phyloP scores from a whole-genome alignment of 2,329 filamentous ascomycete species.

The Acephala macrosclerotiorum region DNA sequence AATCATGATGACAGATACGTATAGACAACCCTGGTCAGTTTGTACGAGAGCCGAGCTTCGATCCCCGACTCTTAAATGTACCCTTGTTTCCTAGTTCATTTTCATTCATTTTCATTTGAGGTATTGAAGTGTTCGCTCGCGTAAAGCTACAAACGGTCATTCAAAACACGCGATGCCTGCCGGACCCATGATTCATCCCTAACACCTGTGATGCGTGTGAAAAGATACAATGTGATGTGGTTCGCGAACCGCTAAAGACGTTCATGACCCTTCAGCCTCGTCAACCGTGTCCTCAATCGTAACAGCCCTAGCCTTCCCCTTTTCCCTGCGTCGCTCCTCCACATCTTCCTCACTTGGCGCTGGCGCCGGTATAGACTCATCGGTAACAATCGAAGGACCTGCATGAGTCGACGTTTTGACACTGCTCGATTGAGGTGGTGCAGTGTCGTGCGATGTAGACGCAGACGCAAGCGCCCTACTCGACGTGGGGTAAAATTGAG shows the following conservation, averaged over 20 bases:
- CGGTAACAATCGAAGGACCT: slow-evolving; percentile 18
- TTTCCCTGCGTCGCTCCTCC: slow-evolving; percentile 39
- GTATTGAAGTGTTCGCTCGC: background rate
- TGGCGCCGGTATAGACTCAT: slow-evolving; percentile 17
- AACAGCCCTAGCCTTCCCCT: slow-evolving; percentile 54
- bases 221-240: slow-evolving; percentile 3
- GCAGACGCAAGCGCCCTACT: background rate
- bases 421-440: background rate
- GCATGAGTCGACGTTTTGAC: slow-evolving; percentile 5
- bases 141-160: background rate
- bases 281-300: slow-evolving; percentile 56
- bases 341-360: slow-evolving; percentile 24
- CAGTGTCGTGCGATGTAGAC: background rate
- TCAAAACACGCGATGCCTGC: background rate
- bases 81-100: background rate
- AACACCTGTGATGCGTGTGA: slow-evolving; percentile 14
- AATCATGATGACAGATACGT: background rate
- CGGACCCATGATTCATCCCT: background rate
- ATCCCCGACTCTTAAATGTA: background rate
- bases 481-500: slow-evolving; percentile 37
- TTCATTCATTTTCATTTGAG: background rate
- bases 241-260: slow-evolving; percentile 14
- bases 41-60: background rate
- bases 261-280: slow-evolving; percentile 43
- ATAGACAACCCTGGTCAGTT: background rate